These are phyloP conservation scores for Emericellopsis atlantica DNA, from an alignment of 2,329 filamentous ascomycete genomes.

Conservation along the genomic window DNA sequence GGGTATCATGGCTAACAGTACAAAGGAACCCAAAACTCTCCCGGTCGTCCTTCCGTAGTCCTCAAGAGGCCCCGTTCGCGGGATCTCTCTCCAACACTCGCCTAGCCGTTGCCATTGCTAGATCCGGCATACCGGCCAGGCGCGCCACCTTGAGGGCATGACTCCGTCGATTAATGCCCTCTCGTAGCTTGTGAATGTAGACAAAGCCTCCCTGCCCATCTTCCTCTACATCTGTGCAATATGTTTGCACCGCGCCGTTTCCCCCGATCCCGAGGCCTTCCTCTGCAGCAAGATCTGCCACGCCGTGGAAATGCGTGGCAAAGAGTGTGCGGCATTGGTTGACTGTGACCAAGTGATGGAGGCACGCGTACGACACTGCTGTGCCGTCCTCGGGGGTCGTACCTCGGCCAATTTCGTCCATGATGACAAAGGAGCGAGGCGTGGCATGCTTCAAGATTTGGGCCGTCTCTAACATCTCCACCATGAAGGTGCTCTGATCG, in stretches of 20 bases:
- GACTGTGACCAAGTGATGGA: conserved; percentile 68
- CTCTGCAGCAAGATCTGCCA: conserved; percentile 62
- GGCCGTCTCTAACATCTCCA: conserved; percentile 96
- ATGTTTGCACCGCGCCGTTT: conserved; percentile 47
- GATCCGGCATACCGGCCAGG: conserved; percentile 68
- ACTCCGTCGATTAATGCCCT: conserved; percentile 73
- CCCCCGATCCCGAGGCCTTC: conserved; percentile 26
- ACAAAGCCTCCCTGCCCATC: conserved; percentile 59
- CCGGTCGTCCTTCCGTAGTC: not conserved
- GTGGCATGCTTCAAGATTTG: conserved; percentile 81
- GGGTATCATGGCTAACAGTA: conserved; percentile 26
- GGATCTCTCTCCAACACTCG: conserved; percentile 30
- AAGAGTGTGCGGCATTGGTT: conserved; percentile 77
- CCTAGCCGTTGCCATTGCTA: conserved; percentile 56
- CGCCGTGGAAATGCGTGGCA: conserved; percentile 83
- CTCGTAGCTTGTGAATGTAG: conserved; percentile 72
- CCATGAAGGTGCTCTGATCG: conserved; percentile 97
- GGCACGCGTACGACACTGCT: conserved; percentile 78
- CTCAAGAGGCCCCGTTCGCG: not conserved
- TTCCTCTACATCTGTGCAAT: conserved; percentile 84
- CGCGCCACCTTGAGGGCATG: conserved; percentile 93
- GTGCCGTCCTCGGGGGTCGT: conserved; percentile 88
- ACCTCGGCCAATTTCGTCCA: conserved; percentile 94
- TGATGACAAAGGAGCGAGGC: conserved; percentile 77
- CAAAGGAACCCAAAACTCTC: not conserved